Evolutionary conservation across 2,329 filamentous ascomycete genomes (phyloP).

Genomic region (Metarhizium rileyi): DNA sequence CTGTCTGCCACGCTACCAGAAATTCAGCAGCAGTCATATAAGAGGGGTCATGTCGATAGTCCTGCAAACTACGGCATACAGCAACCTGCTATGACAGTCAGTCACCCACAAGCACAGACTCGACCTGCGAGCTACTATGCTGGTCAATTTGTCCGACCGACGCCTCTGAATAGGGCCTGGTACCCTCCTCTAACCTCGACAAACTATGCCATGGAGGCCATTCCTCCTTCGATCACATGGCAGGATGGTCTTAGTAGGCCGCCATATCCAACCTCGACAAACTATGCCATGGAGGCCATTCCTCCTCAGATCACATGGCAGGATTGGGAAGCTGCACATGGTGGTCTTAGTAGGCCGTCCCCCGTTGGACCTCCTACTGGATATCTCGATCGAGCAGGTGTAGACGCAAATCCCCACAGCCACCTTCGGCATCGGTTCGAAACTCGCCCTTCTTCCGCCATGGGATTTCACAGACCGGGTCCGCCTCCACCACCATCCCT

Average conservation of each 20-base stretch:
- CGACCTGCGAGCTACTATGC: constrained; percentile 27
- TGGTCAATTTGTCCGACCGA: constrained; percentile 19
- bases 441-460: constrained; percentile 27
- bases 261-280: constrained; percentile 12
- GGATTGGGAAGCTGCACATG: too few relatives aligned
- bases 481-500: constrained; percentile 4
- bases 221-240: constrained; percentile 21
- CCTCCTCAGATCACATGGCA: constrained; percentile 20
- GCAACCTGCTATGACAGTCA: constrained; percentile 21
- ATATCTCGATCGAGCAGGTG: constrained; percentile 18
- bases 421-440: constrained; percentile 26
- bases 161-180: constrained; percentile 18
- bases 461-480: constrained; percentile 24
- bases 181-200: constrained; percentile 15
- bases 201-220: constrained; percentile 18
- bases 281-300: constrained; percentile 19
- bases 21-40: constrained; percentile 22
- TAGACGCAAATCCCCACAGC: constrained; percentile 13
- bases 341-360: too few relatives aligned
- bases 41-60: constrained; percentile 23
- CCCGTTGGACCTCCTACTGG: constrained; percentile 17
- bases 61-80: constrained; percentile 26
- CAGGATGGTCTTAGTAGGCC: too few relatives aligned
- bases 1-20: constrained; percentile 24
- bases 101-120: constrained; percentile 23